Conservation (phyloP, 371 early-diverging fungal species). For the Syncephalastrum sp. region DNA sequence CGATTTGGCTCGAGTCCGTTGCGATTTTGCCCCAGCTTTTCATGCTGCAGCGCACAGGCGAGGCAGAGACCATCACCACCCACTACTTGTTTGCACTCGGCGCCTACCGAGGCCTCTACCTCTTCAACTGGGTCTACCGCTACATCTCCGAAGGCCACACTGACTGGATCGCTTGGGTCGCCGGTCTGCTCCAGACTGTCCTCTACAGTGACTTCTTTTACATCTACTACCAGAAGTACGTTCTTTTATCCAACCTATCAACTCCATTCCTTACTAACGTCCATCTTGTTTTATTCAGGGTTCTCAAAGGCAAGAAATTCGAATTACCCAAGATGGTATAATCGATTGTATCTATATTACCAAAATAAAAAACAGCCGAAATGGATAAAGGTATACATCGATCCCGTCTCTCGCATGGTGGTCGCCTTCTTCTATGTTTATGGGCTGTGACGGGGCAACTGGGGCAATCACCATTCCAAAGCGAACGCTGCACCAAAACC, state of each 20-base stretch:
- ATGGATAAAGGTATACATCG: constrained; percentile 1
- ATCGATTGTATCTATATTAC: too few relatives aligned
- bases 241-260: not conserved
- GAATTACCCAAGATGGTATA: constrained; percentile 62
- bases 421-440: not conserved
- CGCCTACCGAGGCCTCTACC: constrained; percentile 93
- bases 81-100: constrained; percentile 98
- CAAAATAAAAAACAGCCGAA: constrained; percentile 3
- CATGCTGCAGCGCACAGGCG: constrained; percentile 94
- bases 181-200: constrained; percentile 94
- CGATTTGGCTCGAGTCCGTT: constrained; percentile 95
- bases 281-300: constrained; percentile 44
- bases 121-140: constrained; percentile 96
- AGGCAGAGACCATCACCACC: constrained; percentile 98
- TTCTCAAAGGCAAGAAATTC: constrained; percentile 84
- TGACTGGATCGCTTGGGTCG: constrained; percentile 77
- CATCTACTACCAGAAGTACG: constrained; percentile 91
- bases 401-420: not conserved
- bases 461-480: too few relatives aligned
- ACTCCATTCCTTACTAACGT: not conserved
- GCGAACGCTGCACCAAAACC: too few relatives aligned
- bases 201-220: constrained; percentile 98
- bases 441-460: too few relatives aligned
- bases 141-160: constrained; percentile 68
- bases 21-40: constrained; percentile 99